These are phyloP conservation scores for Xylaria sp. DNA, from an alignment of 2,329 filamentous ascomycete genomes.

Conservation along the genomic window DNA sequence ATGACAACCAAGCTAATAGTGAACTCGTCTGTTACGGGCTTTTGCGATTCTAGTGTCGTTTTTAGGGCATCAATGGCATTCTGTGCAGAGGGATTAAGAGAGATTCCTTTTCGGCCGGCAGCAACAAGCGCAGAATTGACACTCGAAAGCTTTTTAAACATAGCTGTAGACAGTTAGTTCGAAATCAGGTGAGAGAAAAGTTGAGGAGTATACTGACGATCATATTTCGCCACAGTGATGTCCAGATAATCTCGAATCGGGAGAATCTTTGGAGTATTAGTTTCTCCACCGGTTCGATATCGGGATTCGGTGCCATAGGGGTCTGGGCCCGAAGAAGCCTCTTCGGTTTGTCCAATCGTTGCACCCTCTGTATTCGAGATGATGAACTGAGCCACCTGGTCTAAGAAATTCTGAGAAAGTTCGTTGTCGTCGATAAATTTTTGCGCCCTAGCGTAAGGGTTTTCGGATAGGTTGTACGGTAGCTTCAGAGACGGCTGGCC, in stretches of 20 bases:
- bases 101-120: slow-evolving; percentile 73
- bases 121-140: slow-evolving; percentile 76
- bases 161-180: slow-evolving; percentile 48
- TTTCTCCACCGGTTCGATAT: slow-evolving; percentile 74
- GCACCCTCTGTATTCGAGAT: slow-evolving; percentile 86
- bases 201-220: slow-evolving; percentile 47
- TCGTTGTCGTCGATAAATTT: slow-evolving; percentile 92
- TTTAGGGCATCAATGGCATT: slow-evolving; percentile 66
- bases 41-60: slow-evolving; percentile 65
- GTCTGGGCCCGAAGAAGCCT: slow-evolving; percentile 61
- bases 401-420: slow-evolving; percentile 83
- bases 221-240: slow-evolving; percentile 75
- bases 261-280: slow-evolving; percentile 59
- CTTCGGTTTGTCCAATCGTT: slow-evolving; percentile 70
- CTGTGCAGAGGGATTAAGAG: slow-evolving; percentile 75
- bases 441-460: slow-evolving; percentile 87
- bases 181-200: background rate
- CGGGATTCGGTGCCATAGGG: slow-evolving; percentile 79
- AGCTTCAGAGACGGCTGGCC: slow-evolving; percentile 91
- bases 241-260: slow-evolving; percentile 81
- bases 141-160: slow-evolving; percentile 77
- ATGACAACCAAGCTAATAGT: slow-evolving; percentile 71
- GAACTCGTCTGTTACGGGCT: slow-evolving; percentile 54
- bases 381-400: slow-evolving; percentile 93
- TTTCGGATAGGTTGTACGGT: slow-evolving; percentile 91